Base-by-base conservation (phyloP, 169 alveolate genomes). In the Plasmodium falciparum region DNA sequence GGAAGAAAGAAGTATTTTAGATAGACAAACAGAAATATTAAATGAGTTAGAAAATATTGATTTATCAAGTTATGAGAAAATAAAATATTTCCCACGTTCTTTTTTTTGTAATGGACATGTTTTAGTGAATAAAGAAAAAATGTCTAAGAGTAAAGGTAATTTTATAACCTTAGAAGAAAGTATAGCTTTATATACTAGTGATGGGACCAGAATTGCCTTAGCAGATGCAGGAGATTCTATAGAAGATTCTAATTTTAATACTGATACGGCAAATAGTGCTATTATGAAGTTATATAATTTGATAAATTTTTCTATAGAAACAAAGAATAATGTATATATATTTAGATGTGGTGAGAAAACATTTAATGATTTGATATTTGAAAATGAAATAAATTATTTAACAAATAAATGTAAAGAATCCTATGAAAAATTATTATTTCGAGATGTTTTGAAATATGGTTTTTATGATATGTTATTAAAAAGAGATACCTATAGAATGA, bases 171-270 rank as follows among this genome's bases (percentile, higher is more conserved):
- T 99, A 6, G 95, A 93, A 70, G 99, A 98, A 49, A 97, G 98
- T 58, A 94, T 98, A 69, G 94, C 95, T 29, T 93, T 76, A 63
- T 99, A 95, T 92, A 98, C 99, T 56, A 98, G 99, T 74, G 99
- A 98, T 89, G 99, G 99, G 15, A 96, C 99, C 2, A 95, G 99
- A 72, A 94, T 99, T 49, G 99, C 99, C 12, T 92, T 98, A 50
- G 99, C 99, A 49, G 99, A 99, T 93, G 99, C 99, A 61, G 99
- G 99, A 0, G 99, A 98, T 74, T 89, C 98, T 5, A 88, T 97
- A 20, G 99, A 98, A 86, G 99, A 98, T 93, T 99, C 99, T 24
- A 98, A 97, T 91, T 97, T 97, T 70, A 93, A 96, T 29, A 94
- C 96, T 61, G 98, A 95, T 24, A 93, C 95, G 5, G 98, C 98